phyloP scores from a whole-genome alignment of 306 rosid genomes.

The Comarum palustre region DNA sequence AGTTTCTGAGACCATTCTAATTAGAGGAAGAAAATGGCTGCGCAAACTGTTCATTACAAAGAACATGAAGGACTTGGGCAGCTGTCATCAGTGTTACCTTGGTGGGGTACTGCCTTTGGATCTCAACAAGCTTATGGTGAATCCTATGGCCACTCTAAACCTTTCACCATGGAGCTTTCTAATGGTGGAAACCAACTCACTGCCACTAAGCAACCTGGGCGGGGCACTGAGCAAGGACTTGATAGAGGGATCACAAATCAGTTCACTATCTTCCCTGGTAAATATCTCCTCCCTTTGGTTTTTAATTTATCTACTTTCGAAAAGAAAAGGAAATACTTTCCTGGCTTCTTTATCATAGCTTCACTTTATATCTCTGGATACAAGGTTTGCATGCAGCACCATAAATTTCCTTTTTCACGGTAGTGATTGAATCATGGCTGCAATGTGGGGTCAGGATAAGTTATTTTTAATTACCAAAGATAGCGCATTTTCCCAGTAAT shows the following conservation, averaged over 20 bases:
- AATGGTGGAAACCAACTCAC: slow-evolving; percentile 47
- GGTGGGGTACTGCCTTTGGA: slow-evolving; percentile 64
- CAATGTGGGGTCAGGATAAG: background rate
- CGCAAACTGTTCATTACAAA: slow-evolving; percentile 59
- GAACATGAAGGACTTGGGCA: slow-evolving; percentile 75
- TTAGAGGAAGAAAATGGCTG: slow-evolving; percentile 44
- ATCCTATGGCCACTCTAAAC: slow-evolving; percentile 57
- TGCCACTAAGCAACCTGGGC: slow-evolving; percentile 39
- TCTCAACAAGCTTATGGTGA: slow-evolving; percentile 56
- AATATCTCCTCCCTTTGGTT: slow-evolving; percentile 2
- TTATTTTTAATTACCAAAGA: background rate
- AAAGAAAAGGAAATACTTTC: background rate
- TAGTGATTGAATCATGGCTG: background rate
- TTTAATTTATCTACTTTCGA: background rate
- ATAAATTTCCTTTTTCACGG: background rate
- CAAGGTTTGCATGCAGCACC: background rate
- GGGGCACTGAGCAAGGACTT: slow-evolving; percentile 48
- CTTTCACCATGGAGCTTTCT: slow-evolving; percentile 51
- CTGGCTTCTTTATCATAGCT: background rate
- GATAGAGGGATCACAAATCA: slow-evolving; percentile 56
- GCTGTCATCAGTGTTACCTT: slow-evolving; percentile 47
- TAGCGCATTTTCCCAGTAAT: background rate
- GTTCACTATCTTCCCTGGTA: slow-evolving; percentile 80
- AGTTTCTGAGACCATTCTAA: slow-evolving; percentile 24
- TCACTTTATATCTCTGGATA: background rate